These are phyloP conservation scores for Globisporangium viniferum DNA, from an alignment of 352 stramenopile species.

Conservation along the genomic window DNA sequence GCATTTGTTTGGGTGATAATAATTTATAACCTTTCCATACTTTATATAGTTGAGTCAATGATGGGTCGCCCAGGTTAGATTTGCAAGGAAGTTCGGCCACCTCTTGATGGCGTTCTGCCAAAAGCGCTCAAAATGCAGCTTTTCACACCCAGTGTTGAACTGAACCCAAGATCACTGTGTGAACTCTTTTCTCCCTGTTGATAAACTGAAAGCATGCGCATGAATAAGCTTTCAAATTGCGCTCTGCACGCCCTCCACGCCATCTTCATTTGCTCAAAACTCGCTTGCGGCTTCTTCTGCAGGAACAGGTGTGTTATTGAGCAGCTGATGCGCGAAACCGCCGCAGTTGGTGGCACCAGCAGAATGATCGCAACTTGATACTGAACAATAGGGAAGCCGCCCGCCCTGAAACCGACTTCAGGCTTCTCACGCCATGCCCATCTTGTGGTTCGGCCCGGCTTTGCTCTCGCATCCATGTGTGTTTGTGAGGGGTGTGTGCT, in stretches of 20 bases:
- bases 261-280: not conserved
- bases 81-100: not conserved
- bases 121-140: not conserved
- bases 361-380: not conserved
- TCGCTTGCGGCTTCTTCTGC: not conserved
- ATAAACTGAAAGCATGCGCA: not conserved
- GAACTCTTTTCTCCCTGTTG: no score
- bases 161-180: no score
- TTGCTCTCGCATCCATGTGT: not conserved
- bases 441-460: not conserved
- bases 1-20: not conserved
- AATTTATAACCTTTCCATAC: not conserved
- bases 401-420: not conserved
- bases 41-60: not conserved
- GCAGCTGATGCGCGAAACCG: not conserved
- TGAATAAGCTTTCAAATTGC: not conserved
- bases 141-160: not conserved
- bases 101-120: not conserved
- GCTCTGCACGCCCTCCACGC: no score
- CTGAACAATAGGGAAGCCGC: not conserved
- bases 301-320: not conserved
- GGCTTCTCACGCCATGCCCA: not conserved
- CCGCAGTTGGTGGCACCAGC: not conserved
- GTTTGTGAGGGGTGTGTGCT: not conserved
- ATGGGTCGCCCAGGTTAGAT: not conserved